Evolutionary conservation across 2,329 filamentous ascomycete species (phyloP).

Genomic region (Immersiporthe knoxdaviesiana): DNA sequence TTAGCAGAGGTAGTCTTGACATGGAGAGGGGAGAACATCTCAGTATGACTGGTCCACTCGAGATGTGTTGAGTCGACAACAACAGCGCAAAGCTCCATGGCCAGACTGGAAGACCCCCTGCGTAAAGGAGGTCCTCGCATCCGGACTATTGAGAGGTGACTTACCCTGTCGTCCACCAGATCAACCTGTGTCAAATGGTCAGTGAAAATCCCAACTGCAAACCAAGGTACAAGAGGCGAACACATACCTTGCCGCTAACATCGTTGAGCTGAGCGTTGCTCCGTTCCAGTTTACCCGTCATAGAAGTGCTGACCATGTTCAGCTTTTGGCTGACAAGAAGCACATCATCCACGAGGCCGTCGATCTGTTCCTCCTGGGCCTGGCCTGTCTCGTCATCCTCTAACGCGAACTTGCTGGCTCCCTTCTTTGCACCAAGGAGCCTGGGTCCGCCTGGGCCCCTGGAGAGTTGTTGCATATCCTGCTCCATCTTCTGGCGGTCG

Average conservation of each 20-base stretch:
- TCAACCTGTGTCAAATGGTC: slow-evolving; percentile 64
- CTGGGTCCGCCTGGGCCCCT: neutral
- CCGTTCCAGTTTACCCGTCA: slow-evolving; percentile 72
- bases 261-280: slow-evolving; percentile 74
- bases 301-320: slow-evolving; percentile 76
- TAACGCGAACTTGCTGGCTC: slow-evolving; percentile 72
- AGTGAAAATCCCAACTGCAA: neutral
- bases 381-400: slow-evolving; percentile 58
- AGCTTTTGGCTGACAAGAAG: slow-evolving; percentile 72
- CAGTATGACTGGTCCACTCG: neutral
- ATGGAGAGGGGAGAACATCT: neutral
- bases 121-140: neutral
- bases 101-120: neutral
- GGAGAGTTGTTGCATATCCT: slow-evolving; percentile 39
- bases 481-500: slow-evolving; percentile 58
- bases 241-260: slow-evolving; percentile 75
- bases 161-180: slow-evolving; percentile 78
- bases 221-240: slow-evolving; percentile 12
- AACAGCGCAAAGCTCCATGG: neutral
- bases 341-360: slow-evolving; percentile 54
- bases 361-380: slow-evolving; percentile 57
- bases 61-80: neutral
- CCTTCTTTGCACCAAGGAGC: slow-evolving; percentile 34
- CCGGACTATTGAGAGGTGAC: slow-evolving; percentile 33
- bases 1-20: slow-evolving; percentile 35